Evolutionary conservation across 1,284 basidiomycete species (phyloP), one percentile per base, ranked within the genome.

Genomic region (Pseudozyma hubeiensis): DNA sequence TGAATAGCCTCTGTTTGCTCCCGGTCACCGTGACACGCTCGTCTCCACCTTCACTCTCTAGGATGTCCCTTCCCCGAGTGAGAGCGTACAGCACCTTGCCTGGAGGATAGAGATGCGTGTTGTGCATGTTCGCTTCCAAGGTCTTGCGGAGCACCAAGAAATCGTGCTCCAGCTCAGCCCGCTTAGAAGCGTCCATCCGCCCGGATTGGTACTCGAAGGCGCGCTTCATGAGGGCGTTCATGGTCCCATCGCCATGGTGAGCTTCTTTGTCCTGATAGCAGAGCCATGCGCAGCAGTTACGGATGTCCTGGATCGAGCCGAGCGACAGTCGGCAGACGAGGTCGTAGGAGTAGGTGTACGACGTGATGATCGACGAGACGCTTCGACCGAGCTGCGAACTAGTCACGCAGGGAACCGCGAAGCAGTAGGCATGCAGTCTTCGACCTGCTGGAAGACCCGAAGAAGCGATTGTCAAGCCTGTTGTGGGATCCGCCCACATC

Each of bases 101-200:
- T 0, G 92, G 91, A 4, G 92, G 92, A 77, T 89, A 93, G 78
- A 92, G 87, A 77, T 90, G 88, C 7, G 89, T 86, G 85, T 88
- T 89, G 53, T 89, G 88, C 92, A 93, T 93, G 70, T 92, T 93
- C 30, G 91, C 92, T 83, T 93, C 91, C 0, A 93, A 87, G 4
- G 92, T 92, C 86, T 92, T 92, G 33, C 92, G 88, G 41, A 91
- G 88, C 0, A 91, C 88, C 34, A 93, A 85, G 80, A 79, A 66
- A n/a, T 74, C 77, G 16, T 52, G 39, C 37, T 81, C 77, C 29
- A 63, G 31, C 13, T 53, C 53, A 1, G 34, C 54, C 9, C 53
- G 53, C 46, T 34, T 9, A 4, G 16, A 37, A 0, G 16, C 31
- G 7, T 58, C 60, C 14, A 75, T 48, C 2, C 75, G 45, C 8